These are phyloP conservation scores for Populus ilicifolia DNA, from an alignment of 345 rosid species.

Conservation along the genomic window DNA sequence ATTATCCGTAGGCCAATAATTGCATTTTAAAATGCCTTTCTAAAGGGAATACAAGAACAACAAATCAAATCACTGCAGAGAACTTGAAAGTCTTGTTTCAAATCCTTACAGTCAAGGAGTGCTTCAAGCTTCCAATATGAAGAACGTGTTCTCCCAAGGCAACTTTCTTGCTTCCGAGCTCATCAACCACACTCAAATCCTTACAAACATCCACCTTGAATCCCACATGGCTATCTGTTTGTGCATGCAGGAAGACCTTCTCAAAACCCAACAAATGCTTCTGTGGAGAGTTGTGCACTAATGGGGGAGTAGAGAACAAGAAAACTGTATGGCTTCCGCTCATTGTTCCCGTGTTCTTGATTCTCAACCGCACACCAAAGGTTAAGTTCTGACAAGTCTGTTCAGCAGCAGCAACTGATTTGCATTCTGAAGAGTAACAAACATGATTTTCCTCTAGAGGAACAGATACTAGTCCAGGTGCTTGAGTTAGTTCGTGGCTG, in stretches of 20 bases:
- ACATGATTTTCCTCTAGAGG: slow-evolving; percentile 44
- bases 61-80: background rate
- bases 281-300: slow-evolving; percentile 56
- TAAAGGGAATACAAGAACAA: background rate
- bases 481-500: slow-evolving; percentile 47
- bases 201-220: slow-evolving; percentile 68
- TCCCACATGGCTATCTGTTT: slow-evolving; percentile 33
- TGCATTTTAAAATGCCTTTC: slow-evolving; percentile 7
- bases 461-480: slow-evolving; percentile 49
- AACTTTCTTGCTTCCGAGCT: slow-evolving; percentile 53
- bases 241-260: slow-evolving; percentile 46
- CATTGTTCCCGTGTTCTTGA: slow-evolving; percentile 43
- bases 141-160: slow-evolving; percentile 64
- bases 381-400: slow-evolving; percentile 39
- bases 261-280: slow-evolving; percentile 71
- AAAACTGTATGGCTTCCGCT: slow-evolving; percentile 73
- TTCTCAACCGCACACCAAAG: slow-evolving; percentile 50
- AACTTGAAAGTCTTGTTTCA: slow-evolving; percentile 27
- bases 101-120: slow-evolving; percentile 50
- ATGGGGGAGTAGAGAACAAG: slow-evolving; percentile 64
- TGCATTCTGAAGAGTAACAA: slow-evolving; percentile 57
- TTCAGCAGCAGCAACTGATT: slow-evolving; percentile 45
- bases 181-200: slow-evolving; percentile 75
- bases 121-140: slow-evolving; percentile 67
- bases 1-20: background rate